A percentile compares a stretch with the other conserved stretches of the same genome.
Evolutionary conservation across 768 basidiomycete genomes (phyloP).

Genomic region (Xerocomellus dryophilus): DNA sequence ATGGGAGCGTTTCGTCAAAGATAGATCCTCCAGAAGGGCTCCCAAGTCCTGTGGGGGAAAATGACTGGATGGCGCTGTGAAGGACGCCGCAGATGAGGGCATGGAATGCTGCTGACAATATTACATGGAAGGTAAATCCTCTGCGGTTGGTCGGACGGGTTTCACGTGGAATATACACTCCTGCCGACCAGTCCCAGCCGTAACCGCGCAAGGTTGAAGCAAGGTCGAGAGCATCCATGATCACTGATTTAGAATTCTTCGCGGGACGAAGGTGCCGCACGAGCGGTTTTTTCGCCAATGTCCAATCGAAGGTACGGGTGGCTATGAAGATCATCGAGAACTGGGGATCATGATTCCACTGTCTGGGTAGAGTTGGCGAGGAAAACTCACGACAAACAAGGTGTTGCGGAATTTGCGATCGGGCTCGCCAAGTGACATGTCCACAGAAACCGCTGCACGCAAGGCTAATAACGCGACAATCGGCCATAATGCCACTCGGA

Average conservation of each 20-base stretch:
- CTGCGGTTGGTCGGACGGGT: not conserved
- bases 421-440: not conserved
- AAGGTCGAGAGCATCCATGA: not conserved
- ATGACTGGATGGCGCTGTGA: not conserved
- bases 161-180: not conserved
- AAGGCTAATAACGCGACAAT: slow-evolving; percentile 42
- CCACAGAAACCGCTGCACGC: slow-evolving; percentile 30
- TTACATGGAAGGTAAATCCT: not conserved
- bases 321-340: slow-evolving; percentile 10
- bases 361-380: not conserved
- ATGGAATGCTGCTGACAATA: not conserved
- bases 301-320: slow-evolving; percentile 3
- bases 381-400: not conserved
- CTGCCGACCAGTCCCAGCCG: not conserved
- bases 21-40: not conserved
- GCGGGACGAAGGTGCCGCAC: slow-evolving; percentile 1
- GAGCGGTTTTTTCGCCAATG: slow-evolving; percentile 1
- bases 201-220: not conserved
- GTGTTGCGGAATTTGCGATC: not conserved
- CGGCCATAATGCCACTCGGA: slow-evolving; percentile 47
- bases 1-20: not conserved
- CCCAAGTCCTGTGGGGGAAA: not conserved
- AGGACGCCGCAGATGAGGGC: not conserved
- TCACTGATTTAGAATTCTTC: not conserved
- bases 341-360: slow-evolving; percentile 1